Evolutionary conservation across 2,329 filamentous ascomycete genomes (phyloP).

Genomic region (Purpureocillium takamizusanense): DNA sequence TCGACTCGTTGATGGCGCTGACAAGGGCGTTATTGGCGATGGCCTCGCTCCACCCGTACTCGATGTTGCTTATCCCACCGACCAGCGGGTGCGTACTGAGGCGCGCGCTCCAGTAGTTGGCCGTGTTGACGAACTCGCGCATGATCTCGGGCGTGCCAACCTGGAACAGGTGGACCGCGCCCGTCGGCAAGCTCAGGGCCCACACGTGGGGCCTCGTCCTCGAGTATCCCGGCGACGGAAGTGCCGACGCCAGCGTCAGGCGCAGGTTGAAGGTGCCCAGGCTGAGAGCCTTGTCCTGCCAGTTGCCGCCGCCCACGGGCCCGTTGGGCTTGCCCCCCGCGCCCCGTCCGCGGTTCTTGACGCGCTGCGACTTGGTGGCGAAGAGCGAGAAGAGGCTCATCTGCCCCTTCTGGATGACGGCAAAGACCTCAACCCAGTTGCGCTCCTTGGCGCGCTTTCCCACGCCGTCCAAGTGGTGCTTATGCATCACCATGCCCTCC

Average conservation of each 20-base stretch:
- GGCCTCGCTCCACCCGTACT: slow-evolving; percentile 90
- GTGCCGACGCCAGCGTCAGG: slow-evolving; percentile 82
- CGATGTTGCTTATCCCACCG: slow-evolving; percentile 90
- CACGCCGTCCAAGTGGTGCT: slow-evolving; percentile 84
- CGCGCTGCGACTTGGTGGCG: slow-evolving; percentile 63
- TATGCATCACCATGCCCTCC: slow-evolving; percentile 91
- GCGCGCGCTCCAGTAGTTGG: slow-evolving; percentile 96
- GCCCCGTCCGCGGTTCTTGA: slow-evolving; percentile 50
- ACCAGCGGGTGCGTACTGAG: slow-evolving; percentile 88
- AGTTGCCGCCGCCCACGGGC: slow-evolving; percentile 90
- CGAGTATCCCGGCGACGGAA: slow-evolving; percentile 89
- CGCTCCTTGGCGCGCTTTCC: slow-evolving; percentile 91
- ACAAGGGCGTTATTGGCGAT: slow-evolving; percentile 59
- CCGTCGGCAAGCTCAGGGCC: slow-evolving; percentile 84
- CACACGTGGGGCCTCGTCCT: slow-evolving; percentile 86
- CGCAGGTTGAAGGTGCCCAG: slow-evolving; percentile 80
- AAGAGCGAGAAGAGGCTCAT: slow-evolving; percentile 86
- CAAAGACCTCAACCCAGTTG: slow-evolving; percentile 92
- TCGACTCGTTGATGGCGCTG: slow-evolving; percentile 40
- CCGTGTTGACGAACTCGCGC: slow-evolving; percentile 85
- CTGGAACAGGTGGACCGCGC: slow-evolving; percentile 96
- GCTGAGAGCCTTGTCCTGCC: slow-evolving; percentile 92
- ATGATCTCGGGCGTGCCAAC: slow-evolving; percentile 92
- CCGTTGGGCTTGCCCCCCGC: slow-evolving; percentile 38
- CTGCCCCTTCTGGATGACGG: slow-evolving; percentile 89